Evolutionary conservation across 805 yeast genomes (phyloP).

Genomic region (Candida pseudoglaebosa): DNA sequence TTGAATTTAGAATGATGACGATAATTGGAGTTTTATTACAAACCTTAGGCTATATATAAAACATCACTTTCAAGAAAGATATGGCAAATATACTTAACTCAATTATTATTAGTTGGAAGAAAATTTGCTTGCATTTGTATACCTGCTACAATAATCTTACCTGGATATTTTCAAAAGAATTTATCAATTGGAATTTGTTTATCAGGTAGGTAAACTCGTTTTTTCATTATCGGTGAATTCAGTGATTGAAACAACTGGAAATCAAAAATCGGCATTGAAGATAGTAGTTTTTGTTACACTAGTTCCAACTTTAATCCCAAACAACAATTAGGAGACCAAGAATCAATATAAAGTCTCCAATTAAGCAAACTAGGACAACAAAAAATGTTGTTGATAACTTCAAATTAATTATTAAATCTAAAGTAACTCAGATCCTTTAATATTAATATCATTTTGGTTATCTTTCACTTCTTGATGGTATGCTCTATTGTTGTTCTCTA

Average conservation of each 20-base stretch:
- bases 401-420: slow-evolving; percentile 27
- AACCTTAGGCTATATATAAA: slow-evolving; percentile 41
- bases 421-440: slow-evolving; percentile 18
- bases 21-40: slow-evolving; percentile 42
- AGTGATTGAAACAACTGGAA: slow-evolving; percentile 38
- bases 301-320: slow-evolving; percentile 32
- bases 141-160: slow-evolving; percentile 41
- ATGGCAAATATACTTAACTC: slow-evolving; percentile 52
- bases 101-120: slow-evolving; percentile 47
- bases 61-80: slow-evolving; percentile 47
- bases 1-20: slow-evolving; percentile 49
- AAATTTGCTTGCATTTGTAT: slow-evolving; percentile 42
- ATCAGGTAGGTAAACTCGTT: slow-evolving; percentile 48
- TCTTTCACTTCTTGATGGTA: slow-evolving; percentile 29
- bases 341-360: slow-evolving; percentile 17
- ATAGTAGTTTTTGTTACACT: slow-evolving; percentile 32
- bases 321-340: slow-evolving; percentile 44
- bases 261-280: slow-evolving; percentile 43
- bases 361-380: slow-evolving; percentile 13
- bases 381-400: slow-evolving; percentile 15
- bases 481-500: slow-evolving; percentile 23
- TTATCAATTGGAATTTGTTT: slow-evolving; percentile 46
- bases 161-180: slow-evolving; percentile 46
- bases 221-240: slow-evolving; percentile 41
- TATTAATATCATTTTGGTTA: slow-evolving; percentile 24